Percentiles rank a stretch among this genome's conserved stretches.
Conservation (phyloP, 352 stramenopile species). For the Globisporangium nunn region DNA sequence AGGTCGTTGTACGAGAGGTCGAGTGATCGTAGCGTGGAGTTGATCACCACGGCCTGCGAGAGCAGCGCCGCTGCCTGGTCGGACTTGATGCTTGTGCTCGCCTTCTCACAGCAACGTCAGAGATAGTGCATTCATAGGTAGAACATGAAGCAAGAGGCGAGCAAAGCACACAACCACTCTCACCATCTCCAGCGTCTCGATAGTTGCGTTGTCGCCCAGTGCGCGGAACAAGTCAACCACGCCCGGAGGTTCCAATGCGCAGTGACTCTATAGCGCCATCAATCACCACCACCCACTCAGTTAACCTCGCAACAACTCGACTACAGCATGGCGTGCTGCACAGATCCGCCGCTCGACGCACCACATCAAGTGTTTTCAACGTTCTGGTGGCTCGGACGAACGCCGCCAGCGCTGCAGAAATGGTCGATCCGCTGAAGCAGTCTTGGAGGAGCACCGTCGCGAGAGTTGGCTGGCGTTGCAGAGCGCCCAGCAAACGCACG, state of each 20-base stretch:
- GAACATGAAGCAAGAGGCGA: background rate
- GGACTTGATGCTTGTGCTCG: slow-evolving; percentile 55
- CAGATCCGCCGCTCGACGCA: slow-evolving; percentile 11
- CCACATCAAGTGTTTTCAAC: slow-evolving; percentile 46
- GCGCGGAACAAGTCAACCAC: slow-evolving; percentile 55
- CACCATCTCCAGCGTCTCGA: slow-evolving; percentile 58
- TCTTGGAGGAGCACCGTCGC: slow-evolving; percentile 46
- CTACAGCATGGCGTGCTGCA: background rate
- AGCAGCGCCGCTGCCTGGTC: slow-evolving; percentile 47
- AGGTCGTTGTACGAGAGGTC: slow-evolving; percentile 77
- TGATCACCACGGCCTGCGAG: slow-evolving; percentile 34
- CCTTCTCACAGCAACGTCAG: slow-evolving; percentile 16
- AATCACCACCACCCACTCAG: background rate
- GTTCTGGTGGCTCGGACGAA: slow-evolving; percentile 21
- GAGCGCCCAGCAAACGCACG: slow-evolving; percentile 25
- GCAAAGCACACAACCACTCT: background rate
- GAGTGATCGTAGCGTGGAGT: slow-evolving; percentile 33
- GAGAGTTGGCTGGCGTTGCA: slow-evolving; percentile 29
- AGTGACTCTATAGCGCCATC: slow-evolving; percentile 38
- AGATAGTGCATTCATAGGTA: background rate
- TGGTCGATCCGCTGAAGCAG: slow-evolving; percentile 32
- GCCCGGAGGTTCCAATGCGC: slow-evolving; percentile 44
- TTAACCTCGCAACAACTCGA: background rate
- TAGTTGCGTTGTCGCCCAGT: slow-evolving; percentile 35
- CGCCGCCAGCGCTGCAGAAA: slow-evolving; percentile 25